These are phyloP conservation scores for Sugiyamaella mastotermitis DNA, from an alignment of 805 yeast genomes.

Conservation along the genomic window DNA sequence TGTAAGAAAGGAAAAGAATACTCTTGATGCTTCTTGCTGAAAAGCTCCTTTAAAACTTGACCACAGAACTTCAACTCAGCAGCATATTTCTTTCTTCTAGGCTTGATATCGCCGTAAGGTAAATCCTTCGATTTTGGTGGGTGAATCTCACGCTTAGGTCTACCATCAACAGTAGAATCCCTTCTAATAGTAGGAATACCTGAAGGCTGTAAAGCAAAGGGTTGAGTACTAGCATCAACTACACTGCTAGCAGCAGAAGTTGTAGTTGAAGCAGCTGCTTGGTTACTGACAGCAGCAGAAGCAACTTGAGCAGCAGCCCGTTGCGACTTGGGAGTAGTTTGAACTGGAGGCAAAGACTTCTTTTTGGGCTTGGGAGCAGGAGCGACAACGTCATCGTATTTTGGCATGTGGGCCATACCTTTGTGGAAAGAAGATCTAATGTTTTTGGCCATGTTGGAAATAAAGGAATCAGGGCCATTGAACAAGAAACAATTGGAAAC, in stretches of 20 bases:
- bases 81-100: constrained; percentile 85
- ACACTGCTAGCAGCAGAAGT: constrained; percentile 3
- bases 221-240: constrained; percentile 14
- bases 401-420: constrained; percentile 88
- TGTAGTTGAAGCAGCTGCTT: constrained; percentile 27
- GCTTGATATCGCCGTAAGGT: constrained; percentile 77
- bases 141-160: constrained; percentile 94
- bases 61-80: constrained; percentile 84
- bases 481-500: constrained; percentile 75
- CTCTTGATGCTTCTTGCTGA: constrained; percentile 69
- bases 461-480: constrained; percentile 78
- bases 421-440: constrained; percentile 90
- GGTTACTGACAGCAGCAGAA: constrained; percentile 23
- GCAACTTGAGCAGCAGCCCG: constrained; percentile 25
- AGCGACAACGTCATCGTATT: constrained; percentile 35
- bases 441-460: constrained; percentile 87
- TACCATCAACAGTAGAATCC: constrained; percentile 65
- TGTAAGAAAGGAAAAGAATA: constrained; percentile 85
- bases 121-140: constrained; percentile 95
- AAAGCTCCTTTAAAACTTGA: constrained; percentile 73
- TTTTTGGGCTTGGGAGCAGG: constrained; percentile 18
- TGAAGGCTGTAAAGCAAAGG: constrained; percentile 33
- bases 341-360: constrained; percentile 17
- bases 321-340: constrained; percentile 25
- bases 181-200: constrained; percentile 65